Percentiles rank a stretch among this genome's conserved stretches.
Conservation (phyloP, 257 asterid species). For the Lycium ferocissimum region DNA sequence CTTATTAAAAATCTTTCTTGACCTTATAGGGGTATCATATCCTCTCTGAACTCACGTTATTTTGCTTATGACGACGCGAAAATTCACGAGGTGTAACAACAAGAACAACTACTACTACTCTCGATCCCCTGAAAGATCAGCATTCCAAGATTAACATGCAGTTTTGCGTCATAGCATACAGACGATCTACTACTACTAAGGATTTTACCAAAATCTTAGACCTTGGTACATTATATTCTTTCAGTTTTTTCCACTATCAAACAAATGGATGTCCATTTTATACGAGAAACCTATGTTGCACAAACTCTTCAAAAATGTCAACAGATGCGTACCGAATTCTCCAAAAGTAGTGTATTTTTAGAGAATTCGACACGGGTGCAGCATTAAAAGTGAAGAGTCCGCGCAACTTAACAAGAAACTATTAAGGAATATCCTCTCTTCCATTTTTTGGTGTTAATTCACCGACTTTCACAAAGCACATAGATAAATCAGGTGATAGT, state of each 20-base stretch:
- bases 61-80: no score
- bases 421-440: not conserved
- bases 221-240: constrained; percentile 14
- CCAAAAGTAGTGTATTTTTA: no score
- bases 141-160: not conserved
- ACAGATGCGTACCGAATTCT: no score
- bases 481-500: not conserved
- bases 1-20: no score
- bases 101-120: constrained; percentile 43
- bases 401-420: not conserved
- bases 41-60: no score
- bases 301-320: no score
- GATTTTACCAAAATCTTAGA: not conserved
- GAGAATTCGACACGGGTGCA: no score
- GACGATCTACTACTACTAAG: constrained; percentile 14
- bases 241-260: not conserved
- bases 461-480: constrained; percentile 17
- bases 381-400: no score
- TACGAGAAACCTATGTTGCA: not conserved
- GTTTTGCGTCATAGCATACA: not conserved
- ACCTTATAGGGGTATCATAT: no score
- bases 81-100: no score
- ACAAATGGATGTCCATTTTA: not conserved
- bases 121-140: constrained; percentile 71
- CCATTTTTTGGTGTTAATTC: not conserved